Evolutionary conservation across 2,329 filamentous ascomycete genomes (phyloP), one percentile per base, ranked within the genome.

Genomic region (Neonectria sp.): DNA sequence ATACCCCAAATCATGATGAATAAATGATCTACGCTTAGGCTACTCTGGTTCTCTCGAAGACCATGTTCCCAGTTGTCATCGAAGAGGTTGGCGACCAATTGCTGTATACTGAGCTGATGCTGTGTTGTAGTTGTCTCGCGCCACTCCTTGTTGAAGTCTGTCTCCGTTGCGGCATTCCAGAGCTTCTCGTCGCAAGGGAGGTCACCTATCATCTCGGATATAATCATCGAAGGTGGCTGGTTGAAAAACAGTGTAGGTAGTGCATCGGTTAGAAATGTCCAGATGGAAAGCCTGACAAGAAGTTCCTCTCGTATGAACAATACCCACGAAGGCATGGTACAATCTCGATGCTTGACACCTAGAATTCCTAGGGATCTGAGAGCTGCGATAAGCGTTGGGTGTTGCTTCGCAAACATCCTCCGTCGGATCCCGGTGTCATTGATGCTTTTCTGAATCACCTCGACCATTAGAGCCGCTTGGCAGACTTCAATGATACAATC

Each of bases 121-220:
- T 45, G 40, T 45, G 40, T 45, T 2, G 40, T 17, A 45, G 40
- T 45, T 45, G 15, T 45, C 40, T 45, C 8, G 40, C 13, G 15
- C 40, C 40, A 45, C 40, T 45, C 40, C 40, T 45, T 45, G 40
- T n/a, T 45, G 15, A 45, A 45, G 40, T 45, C 40, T 45, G 40
- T n/a, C 51, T 35, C 29, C 3, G 51, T 35, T 7, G 31, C 29
- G 17, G 51, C 15, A 53, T 53, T 53, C 51, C 29, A 53, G 35
- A 53, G 51, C 27, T 53, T 33, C 51, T 53, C 51, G 12, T 53
- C 29, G 24, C 29, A 53, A 53, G 51, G 51, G 33, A 53, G 51
- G 51, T 53, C 15, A 33, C 29, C 51, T 35, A 33, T 53, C 29
- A 53, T 53, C 51, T 53, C 29, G 17, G 51, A 53, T n/a, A 53